phyloP scores from a whole-genome alignment of 345 rosid genomes.

The Rhodamnia argentea region DNA sequence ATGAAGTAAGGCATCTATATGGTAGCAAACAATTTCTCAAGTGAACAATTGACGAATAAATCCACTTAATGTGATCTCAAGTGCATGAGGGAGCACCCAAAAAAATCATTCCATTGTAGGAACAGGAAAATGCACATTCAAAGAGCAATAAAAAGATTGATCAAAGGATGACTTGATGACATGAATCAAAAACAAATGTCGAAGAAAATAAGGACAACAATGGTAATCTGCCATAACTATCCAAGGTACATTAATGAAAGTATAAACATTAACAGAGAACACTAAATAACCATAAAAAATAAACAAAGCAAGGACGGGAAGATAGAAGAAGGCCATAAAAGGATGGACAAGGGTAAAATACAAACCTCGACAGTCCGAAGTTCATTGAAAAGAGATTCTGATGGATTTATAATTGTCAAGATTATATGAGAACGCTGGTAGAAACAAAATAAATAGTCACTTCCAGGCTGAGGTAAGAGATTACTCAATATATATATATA shows the following conservation, averaged over 20 bases:
- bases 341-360: slow-evolving; percentile 3
- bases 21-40: neutral
- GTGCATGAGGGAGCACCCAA: neutral
- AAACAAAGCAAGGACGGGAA: neutral
- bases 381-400: slow-evolving; percentile 90
- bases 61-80: neutral
- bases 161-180: neutral
- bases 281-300: neutral
- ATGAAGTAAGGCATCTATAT: neutral
- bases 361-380: slow-evolving; percentile 95
- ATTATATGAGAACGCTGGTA: slow-evolving; percentile 76
- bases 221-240: neutral
- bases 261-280: neutral
- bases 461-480: neutral
- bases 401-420: slow-evolving; percentile 74
- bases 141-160: neutral
- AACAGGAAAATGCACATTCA: neutral
- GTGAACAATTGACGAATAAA: neutral
- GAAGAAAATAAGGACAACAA: neutral
- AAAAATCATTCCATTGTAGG: neutral
- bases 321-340: neutral
- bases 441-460: slow-evolving; percentile 4
- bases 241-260: neutral
- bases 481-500: neutral
- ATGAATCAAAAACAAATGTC: neutral